Base-by-base conservation (phyloP, 2,329 filamentous ascomycete genomes). In the Alternaria arborescens region DNA sequence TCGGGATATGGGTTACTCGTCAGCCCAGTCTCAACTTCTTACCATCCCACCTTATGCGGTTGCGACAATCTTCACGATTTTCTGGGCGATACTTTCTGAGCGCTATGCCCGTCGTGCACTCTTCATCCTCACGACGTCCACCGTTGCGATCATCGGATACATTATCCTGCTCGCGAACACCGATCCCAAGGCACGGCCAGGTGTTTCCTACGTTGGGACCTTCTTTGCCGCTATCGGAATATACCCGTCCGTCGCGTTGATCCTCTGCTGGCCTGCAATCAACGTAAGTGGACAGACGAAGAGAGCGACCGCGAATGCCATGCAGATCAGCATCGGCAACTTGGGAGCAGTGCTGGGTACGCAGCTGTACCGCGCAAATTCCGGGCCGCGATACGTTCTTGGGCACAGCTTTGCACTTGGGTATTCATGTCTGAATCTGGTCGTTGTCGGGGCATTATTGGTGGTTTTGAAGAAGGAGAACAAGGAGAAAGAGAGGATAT, bases 251-350 rank as follows among this genome's bases (percentile, higher is more conserved):
- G 77, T 79, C 5, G 77, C 78, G 0, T 68, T 79, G 14, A 74
- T 77, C 12, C 71, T 86, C 16, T 80, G 78, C 2, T 86, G 84
- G 84, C 79, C 86, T 1, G 74, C 80, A 10, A 86, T 86, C 73
- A 86, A 87, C 60, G 71, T 86, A 1, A 81, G 82, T 0, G 85
- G 84, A 1, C 81, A 83, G 57, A 85, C 83, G 64, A 87, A 86
- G 70, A 81, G 82, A 43, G 80, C 84, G 4, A 81, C 83, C 30
- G 80, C 81, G 1, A 80, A 83, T 12, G 81, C 80, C 1, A 79
- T 84, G 64, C 83, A 85, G 68, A 81, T 86, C 36, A 80, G 77
- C 0, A 74, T 86, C 24, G 84, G 84, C 0, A 85, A 85, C 36
- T 58, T 82, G 76, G 77, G 77, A 5, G 77, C 71, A n/a, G 77